phyloP scores from a whole-genome alignment of 305 asterid genomes.

The Ajuga reptans region DNA sequence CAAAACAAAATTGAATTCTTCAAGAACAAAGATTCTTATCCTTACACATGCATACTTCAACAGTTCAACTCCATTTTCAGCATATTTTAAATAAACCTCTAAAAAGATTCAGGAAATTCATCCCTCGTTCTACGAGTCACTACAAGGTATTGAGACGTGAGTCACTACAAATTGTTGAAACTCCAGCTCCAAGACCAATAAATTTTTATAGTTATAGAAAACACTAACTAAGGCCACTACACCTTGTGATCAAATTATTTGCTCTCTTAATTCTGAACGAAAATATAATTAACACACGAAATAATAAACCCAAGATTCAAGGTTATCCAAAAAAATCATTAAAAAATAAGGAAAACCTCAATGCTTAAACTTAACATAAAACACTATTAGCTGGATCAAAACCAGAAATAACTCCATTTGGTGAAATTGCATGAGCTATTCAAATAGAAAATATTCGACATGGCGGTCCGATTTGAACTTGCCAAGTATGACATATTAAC shows the following conservation, averaged over 20 bases:
- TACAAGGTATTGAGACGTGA: background rate
- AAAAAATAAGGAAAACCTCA: background rate
- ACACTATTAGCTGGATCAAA: background rate
- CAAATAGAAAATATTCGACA: background rate
- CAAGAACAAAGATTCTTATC: background rate
- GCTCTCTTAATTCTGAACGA: constrained; percentile 6
- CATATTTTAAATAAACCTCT: background rate
- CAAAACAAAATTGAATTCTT: background rate
- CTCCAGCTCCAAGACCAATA: background rate
- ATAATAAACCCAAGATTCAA: background rate
- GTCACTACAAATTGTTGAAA: too few species aligned
- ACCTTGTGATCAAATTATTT: background rate
- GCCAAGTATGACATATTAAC: constrained; percentile 16
- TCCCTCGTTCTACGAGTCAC: constrained; percentile 2
- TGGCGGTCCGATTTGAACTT: constrained; percentile 12
- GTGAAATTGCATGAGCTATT: constrained; percentile 6
- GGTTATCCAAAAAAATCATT: background rate
- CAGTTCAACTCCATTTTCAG: background rate
- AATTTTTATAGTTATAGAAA: background rate
- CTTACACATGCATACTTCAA: background rate
- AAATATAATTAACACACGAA: background rate
- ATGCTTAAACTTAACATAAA: background rate
- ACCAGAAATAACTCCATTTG: constrained; percentile 10
- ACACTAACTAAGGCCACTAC: background rate
- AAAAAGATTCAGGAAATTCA: background rate